Percentiles rank a stretch among this genome's conserved stretches.
Evolutionary conservation across 1,139 yeast genomes (phyloP).

Genomic region (Pichia sp.): DNA sequence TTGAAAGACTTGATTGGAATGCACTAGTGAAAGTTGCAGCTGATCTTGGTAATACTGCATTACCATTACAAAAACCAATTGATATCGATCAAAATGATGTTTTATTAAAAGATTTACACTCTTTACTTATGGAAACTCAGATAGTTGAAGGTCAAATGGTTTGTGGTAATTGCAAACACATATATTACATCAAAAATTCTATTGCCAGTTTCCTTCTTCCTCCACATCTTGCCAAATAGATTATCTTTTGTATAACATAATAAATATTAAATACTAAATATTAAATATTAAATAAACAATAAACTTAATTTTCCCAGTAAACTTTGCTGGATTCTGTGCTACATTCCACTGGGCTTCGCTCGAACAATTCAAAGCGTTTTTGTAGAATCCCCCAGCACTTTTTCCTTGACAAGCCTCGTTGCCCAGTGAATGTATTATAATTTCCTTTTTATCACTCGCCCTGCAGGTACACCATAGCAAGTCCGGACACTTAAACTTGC

Average conservation of each 20-base stretch:
- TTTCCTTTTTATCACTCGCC: no score
- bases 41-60: slow-evolving; percentile 62
- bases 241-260: background rate
- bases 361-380: no score
- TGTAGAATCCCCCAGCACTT: no score
- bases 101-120: slow-evolving; percentile 69
- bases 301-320: no score
- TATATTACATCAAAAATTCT: slow-evolving; percentile 84
- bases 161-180: slow-evolving; percentile 80
- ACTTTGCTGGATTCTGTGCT: no score
- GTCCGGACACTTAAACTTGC: no score
- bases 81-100: slow-evolving; percentile 39
- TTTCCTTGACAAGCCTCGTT: no score
- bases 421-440: no score
- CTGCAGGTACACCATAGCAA: no score
- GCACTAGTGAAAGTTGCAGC: slow-evolving; percentile 73
- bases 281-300: no score
- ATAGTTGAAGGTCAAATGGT: slow-evolving; percentile 84
- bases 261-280: no score
- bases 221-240: slow-evolving; percentile 66
- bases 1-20: slow-evolving; percentile 83
- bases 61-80: slow-evolving; percentile 65
- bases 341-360: no score
- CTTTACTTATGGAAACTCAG: slow-evolving; percentile 75
- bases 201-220: slow-evolving; percentile 93